Conservation (phyloP, 2,329 filamentous ascomycete genomes). For the Diaporthe sp. region DNA sequence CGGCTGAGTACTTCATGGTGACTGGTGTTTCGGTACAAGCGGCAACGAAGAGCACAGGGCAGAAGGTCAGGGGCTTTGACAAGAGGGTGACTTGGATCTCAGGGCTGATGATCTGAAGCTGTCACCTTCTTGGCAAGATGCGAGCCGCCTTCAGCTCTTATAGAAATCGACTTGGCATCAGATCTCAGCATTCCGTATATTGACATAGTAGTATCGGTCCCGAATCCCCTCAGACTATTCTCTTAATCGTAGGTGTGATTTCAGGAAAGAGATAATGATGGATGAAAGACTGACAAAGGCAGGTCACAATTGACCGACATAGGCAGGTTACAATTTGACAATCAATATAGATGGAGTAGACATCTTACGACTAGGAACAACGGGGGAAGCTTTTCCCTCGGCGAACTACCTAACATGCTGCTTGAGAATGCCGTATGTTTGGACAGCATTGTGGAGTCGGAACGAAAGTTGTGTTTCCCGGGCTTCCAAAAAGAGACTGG, state of each 20-base stretch:
- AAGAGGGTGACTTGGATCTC: constrained; percentile 13
- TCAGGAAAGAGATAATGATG: neutral
- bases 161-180: constrained; percentile 1
- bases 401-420: neutral
- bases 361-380: neutral
- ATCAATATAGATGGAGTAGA: neutral
- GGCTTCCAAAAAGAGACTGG: constrained; percentile 7
- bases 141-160: neutral
- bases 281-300: neutral
- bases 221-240: neutral
- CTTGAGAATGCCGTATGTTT: neutral
- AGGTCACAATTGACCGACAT: constrained; percentile 5
- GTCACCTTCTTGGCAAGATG: neutral
- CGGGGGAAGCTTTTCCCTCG: neutral
- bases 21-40: neutral
- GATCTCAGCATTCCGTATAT: neutral
- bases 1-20: constrained; percentile 65
- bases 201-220: neutral
- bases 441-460: neutral
- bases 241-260: constrained; percentile 7
- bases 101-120: constrained; percentile 12
- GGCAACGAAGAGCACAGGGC: neutral
- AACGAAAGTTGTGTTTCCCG: neutral
- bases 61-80: constrained; percentile 12
- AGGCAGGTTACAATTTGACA: constrained; percentile 8